phyloP scores from a whole-genome alignment of 2,329 filamentous ascomycete genomes.

The Bimuria novae-zelandiae region DNA sequence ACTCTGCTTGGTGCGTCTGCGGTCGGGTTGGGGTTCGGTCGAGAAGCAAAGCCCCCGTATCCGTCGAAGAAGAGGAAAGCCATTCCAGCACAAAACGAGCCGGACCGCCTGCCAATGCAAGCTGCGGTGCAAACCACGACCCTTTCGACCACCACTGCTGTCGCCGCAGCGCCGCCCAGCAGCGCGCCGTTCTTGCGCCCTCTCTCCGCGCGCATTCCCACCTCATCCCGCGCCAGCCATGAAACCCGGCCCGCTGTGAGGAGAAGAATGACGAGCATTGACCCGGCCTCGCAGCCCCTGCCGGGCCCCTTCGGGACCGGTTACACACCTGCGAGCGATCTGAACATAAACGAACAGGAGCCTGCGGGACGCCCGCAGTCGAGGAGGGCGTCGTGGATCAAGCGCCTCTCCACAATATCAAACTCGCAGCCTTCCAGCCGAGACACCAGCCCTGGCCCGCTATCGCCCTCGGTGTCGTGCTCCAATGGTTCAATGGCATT shows the following conservation, averaged over 20 bases:
- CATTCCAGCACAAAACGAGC: slow-evolving; percentile 37
- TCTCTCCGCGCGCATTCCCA: slow-evolving; percentile 30
- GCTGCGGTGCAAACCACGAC: slow-evolving; percentile 33
- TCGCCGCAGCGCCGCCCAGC: slow-evolving; percentile 28
- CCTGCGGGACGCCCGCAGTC: slow-evolving; percentile 32
- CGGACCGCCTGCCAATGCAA: slow-evolving; percentile 33
- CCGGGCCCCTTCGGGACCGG: slow-evolving; percentile 24
- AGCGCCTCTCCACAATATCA: slow-evolving; percentile 69
- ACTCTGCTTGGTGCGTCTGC: slow-evolving; percentile 64
- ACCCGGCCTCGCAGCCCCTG: slow-evolving; percentile 24
- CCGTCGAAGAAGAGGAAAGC: slow-evolving; percentile 47
- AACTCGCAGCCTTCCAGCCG: slow-evolving; percentile 67
- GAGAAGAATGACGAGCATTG: slow-evolving; percentile 41
- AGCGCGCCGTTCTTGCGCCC: slow-evolving; percentile 28
- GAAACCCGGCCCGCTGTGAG: slow-evolving; percentile 38
- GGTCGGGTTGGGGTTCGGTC: slow-evolving; percentile 62
- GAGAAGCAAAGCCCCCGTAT: slow-evolving; percentile 49
- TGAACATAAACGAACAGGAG: slow-evolving; percentile 33
- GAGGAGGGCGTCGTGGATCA: slow-evolving; percentile 68
- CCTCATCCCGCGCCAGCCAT: slow-evolving; percentile 30
- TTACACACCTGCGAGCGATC: slow-evolving; percentile 25
- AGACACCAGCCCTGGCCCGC: slow-evolving; percentile 67
- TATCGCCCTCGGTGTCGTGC: slow-evolving; percentile 67
- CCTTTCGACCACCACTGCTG: slow-evolving; percentile 28
- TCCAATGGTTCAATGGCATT: slow-evolving; percentile 62